Percentiles rank a stretch among this genome's conserved stretches.
Evolutionary conservation across 805 yeast genomes (phyloP).

Genomic region (Hanseniaspora thailandica): DNA sequence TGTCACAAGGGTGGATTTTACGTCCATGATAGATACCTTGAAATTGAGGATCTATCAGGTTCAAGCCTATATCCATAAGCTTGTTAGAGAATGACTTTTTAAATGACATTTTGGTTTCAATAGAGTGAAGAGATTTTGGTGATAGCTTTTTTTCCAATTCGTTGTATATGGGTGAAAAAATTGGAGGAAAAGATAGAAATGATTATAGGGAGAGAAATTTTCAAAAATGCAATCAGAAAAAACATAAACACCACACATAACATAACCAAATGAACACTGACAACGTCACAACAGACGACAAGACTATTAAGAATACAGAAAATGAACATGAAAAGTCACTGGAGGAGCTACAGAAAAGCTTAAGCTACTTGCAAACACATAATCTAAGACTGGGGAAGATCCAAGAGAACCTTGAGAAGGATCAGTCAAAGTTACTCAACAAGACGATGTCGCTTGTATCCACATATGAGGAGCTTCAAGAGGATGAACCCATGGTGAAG

Average conservation of each 20-base stretch:
- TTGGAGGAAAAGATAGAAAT: too few relatives aligned
- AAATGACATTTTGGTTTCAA: neutral
- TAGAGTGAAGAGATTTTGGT: neutral
- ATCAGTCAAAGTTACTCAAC: neutral
- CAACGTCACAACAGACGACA: neutral
- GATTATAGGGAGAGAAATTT: too few relatives aligned
- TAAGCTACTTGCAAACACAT: neutral
- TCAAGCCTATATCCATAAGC: conserved; percentile 48
- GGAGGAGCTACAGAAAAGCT: neutral
- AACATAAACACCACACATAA: too few relatives aligned
- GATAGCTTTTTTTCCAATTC: too few relatives aligned
- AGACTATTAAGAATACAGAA: neutral
- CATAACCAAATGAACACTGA: neutral
- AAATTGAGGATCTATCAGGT: conserved; percentile 82
- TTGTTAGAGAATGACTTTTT: conserved; percentile 2
- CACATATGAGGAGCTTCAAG: conserved; percentile 1
- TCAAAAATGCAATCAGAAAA: too few relatives aligned
- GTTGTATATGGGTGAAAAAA: neutral
- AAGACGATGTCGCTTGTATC: conserved; percentile 6
- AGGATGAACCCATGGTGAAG: neutral
- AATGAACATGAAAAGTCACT: neutral
- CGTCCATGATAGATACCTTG: conserved; percentile 66
- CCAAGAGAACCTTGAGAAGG: conserved; percentile 7
- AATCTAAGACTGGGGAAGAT: conserved; percentile 4
- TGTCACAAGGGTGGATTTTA: conserved; percentile 55